Conservation (phyloP, 352 stramenopile species). For the Phytophthora syringae region DNA sequence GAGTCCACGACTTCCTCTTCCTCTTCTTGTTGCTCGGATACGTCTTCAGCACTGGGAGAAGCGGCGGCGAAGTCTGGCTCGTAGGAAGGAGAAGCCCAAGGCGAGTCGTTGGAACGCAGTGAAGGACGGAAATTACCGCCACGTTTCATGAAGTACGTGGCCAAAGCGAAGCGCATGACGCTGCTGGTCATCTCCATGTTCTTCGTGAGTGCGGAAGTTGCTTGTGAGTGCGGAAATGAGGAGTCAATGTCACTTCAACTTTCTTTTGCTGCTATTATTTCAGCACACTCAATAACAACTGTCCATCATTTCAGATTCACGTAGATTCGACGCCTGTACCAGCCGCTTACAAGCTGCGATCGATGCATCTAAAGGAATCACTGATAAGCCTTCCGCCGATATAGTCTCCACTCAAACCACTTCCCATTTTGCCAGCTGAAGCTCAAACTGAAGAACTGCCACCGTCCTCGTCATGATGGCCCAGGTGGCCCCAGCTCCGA, state of each 20-base stretch:
- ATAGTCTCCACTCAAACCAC: neutral
- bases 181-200: conserved; percentile 42
- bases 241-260: conserved; percentile 41
- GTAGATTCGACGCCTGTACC: conserved; percentile 13
- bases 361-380: neutral
- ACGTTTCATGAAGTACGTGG: conserved; percentile 48
- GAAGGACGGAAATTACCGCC: neutral
- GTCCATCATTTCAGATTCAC: conserved; percentile 20
- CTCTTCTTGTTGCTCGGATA: neutral
- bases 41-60: conserved; percentile 15
- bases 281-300: neutral
- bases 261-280: conserved; percentile 9
- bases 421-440: conserved; percentile 11
- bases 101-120: neutral
- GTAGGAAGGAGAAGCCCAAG: conserved; percentile 6
- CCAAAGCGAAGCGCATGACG: conserved; percentile 48
- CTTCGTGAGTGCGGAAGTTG: too few species aligned
- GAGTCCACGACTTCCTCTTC: conserved; percentile 1
- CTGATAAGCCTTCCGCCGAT: neutral
- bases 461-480: conserved; percentile 1
- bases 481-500: conserved; percentile 1
- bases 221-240: conserved; percentile 9
- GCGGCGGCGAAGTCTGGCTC: conserved; percentile 6
- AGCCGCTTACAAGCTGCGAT: neutral
- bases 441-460: neutral